These are phyloP conservation scores for Phytophthora pinifolia DNA, from an alignment of 352 stramenopile species.

Conservation along the genomic window DNA sequence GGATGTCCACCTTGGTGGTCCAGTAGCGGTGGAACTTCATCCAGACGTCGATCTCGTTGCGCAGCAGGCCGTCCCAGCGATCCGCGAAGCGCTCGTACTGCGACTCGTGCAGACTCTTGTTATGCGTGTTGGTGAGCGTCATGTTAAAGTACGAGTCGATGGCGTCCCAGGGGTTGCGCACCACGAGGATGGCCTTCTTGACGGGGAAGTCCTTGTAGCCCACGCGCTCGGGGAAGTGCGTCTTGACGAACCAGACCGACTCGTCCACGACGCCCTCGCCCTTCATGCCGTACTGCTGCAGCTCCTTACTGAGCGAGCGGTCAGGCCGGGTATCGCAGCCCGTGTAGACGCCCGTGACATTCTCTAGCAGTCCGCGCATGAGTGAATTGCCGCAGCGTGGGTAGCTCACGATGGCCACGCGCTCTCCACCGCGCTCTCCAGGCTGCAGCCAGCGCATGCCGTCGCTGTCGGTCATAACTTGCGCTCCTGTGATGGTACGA, in stretches of 20 bases:
- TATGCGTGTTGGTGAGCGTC: slow-evolving; percentile 93
- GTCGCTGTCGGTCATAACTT: slow-evolving; percentile 14
- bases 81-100: slow-evolving; percentile 88
- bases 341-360: slow-evolving; percentile 94
- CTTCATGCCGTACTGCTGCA: slow-evolving; percentile 90
- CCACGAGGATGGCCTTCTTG: slow-evolving; percentile 85
- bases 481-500: slow-evolving; percentile 13
- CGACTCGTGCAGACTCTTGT: slow-evolving; percentile 86
- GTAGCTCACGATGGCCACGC: slow-evolving; percentile 94
- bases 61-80: slow-evolving; percentile 88
- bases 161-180: slow-evolving; percentile 97
- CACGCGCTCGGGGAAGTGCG: slow-evolving; percentile 97
- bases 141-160: slow-evolving; percentile 99
- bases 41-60: slow-evolving; percentile 91
- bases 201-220: slow-evolving; percentile 85
- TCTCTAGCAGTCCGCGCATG: slow-evolving; percentile 95
- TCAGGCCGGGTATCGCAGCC: slow-evolving; percentile 96
- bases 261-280: slow-evolving; percentile 94
- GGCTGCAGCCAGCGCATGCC: slow-evolving; percentile 69
- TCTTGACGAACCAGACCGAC: slow-evolving; percentile 97
- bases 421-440: slow-evolving; percentile 64
- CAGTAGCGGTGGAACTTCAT: slow-evolving; percentile 92
- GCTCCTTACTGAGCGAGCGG: slow-evolving; percentile 89
- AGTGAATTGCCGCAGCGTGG: slow-evolving; percentile 97
- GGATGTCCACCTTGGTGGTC: slow-evolving; percentile 87